Evolutionary conservation across 352 stramenopile species (phyloP), one percentile per base, ranked within the genome.

Genomic region (Phytophthora sojae): DNA sequence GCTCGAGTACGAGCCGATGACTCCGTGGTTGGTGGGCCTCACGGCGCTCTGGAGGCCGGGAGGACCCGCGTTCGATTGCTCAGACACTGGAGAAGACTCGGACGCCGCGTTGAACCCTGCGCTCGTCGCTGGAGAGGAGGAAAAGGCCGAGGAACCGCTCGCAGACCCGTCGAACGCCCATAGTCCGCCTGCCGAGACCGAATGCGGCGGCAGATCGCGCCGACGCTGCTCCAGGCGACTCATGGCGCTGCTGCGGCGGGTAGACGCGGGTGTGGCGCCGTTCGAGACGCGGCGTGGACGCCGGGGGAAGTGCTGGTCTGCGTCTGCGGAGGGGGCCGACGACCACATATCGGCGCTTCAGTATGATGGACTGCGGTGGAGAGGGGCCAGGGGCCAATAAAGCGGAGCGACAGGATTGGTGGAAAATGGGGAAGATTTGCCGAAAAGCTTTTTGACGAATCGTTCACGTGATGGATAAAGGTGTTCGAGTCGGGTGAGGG

Each of bases 1-100:
- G 35, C 55, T 68, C 4, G 72, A 69, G 23, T 75, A 72, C 1
- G 80, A 87, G 15, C 80, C 80, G 37, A 87, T 87, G 47, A 85
- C 73, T 11, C 80, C 80, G 50, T 87, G 77, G 14, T 63, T 74
- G 6, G 15, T 19, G 6, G 61, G 5, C 53, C 66, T 73, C 25
- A n/a, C 19, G 2, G 1, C 50, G 12, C n/a, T 45, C 35, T 66
- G 44, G 19, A 69, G 45, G 3, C 57, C 61, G 15, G 44, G 50
- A 55, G 63, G 57, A 47, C 51, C 61, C 23, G 44, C 51, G 21
- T 60, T 75, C n/a, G 30, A 26, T 23, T 71, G 26, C 0, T 42
- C 15, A 60, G 61, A 63, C 6, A 17, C 37, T 21, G 55, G 0
- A 5, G 50, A 58, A 75, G 35, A 37, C 7, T 52, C 14, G 39